Evolutionary conservation across 306 rosid species (phyloP).

Genomic region (Dryas alaskensis): DNA sequence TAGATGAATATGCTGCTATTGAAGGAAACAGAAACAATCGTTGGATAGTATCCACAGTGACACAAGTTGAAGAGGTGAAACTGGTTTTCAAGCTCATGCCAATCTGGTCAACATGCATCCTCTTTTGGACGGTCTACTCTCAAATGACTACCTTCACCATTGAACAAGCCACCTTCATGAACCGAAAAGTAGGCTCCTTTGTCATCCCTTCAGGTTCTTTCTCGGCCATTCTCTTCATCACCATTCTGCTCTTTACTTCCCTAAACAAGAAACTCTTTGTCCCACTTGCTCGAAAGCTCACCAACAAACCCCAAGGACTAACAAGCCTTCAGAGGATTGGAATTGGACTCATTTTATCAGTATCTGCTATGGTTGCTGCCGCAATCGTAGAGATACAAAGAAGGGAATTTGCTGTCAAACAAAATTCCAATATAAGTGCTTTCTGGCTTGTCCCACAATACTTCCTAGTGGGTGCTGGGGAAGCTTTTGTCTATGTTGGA

Average conservation of each 20-base stretch:
- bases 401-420: slow-evolving; percentile 33
- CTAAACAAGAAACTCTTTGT: slow-evolving; percentile 68
- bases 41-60: slow-evolving; percentile 76
- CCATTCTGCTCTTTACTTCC: slow-evolving; percentile 81
- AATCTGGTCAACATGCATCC: slow-evolving; percentile 92
- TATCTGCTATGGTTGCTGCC: slow-evolving; percentile 63
- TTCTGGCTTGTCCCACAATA: slow-evolving; percentile 97
- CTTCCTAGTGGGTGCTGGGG: slow-evolving; percentile 87
- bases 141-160: slow-evolving; percentile 91
- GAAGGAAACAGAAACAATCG: slow-evolving; percentile 42
- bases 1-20: slow-evolving; percentile 41
- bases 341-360: slow-evolving; percentile 71
- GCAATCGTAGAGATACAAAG: slow-evolving; percentile 65
- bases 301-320: slow-evolving; percentile 67
- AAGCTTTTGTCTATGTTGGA: slow-evolving; percentile 93
- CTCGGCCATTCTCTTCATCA: slow-evolving; percentile 63
- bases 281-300: slow-evolving; percentile 72
- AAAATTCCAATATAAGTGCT: slow-evolving; percentile 47
- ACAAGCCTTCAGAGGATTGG: slow-evolving; percentile 94
- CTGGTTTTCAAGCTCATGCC: slow-evolving; percentile 83
- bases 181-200: slow-evolving; percentile 53
- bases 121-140: slow-evolving; percentile 91
- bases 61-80: slow-evolving; percentile 86
- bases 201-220: slow-evolving; percentile 74
- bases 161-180: slow-evolving; percentile 97